Evolutionary conservation across 306 rosid genomes (phyloP), one percentile per base, ranked within the genome.

Genomic region (Dalbergia cultrata): DNA sequence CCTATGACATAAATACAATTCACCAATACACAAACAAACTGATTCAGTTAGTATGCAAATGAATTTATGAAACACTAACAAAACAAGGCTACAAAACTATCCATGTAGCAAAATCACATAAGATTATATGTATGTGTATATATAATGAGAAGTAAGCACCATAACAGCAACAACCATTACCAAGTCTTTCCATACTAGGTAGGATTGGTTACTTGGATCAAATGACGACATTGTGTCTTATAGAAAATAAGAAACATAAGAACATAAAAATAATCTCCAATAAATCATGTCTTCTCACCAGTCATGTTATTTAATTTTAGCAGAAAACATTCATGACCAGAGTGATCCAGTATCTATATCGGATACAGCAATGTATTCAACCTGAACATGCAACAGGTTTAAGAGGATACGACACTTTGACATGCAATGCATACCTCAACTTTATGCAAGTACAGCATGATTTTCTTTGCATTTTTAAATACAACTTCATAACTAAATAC

Each of bases 1-100:
- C 89, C 99, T 96, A 80, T 34, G 65, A 72, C 63, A 77, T 73
- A 80, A 43, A 80, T 53, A 68, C 44, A 69, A 58, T 76, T 78
- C 78, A 82, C 74, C 39, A 75, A 58, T 73, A 58, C 56, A 67
- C 33, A 56, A 58, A 19, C 66, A 58, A 75, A 64, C 35, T 71
- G 14, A 37, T 21, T 17, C 65, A 62, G 26, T 47, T 44, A 58
- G 71, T 67, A 69, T 41, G 13, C 64, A 80, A n/a, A 79, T 68
- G 50, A 69, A 52, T 43, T 39, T 6, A 44, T 19, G 58, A 54
- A 74, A 69, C 77, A 68, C 39, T n/a, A 65, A 71, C n/a, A 71
- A 50, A 62, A 41, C 35, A 78, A 56, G 21, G 9, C 47, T 37
- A 66, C 35, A 66, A 58, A 61, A 62, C 35, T 21, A 34, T 71